Conservation (phyloP, 371 early-diverging fungal species). For the Zychaea mexicana region DNA sequence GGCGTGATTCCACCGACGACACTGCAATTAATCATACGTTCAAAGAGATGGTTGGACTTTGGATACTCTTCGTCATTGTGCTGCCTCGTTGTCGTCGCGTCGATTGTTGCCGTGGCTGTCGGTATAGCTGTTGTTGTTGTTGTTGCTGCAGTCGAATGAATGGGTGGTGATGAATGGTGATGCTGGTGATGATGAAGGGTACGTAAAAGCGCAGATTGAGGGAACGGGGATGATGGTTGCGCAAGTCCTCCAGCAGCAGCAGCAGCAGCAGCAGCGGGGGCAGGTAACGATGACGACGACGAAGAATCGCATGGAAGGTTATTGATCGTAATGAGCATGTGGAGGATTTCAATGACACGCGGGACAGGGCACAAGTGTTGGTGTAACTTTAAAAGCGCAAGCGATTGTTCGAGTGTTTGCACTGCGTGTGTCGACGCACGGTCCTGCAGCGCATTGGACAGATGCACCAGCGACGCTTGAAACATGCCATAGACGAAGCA, state of each 20-base stretch:
- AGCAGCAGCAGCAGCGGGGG: neutral
- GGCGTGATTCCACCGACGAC: conserved; percentile 50
- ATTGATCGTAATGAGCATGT: conserved; percentile 33
- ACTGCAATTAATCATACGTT: conserved; percentile 47
- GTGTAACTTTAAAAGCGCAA: conserved; percentile 29
- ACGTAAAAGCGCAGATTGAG: neutral
- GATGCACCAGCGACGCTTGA: conserved; percentile 38
- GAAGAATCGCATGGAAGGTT: conserved; percentile 11
- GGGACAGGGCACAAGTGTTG: conserved; percentile 29
- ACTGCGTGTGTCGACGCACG: conserved; percentile 15
- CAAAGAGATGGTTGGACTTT: conserved; percentile 33
- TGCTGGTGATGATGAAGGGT: conserved; percentile 4
- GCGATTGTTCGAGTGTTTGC: conserved; percentile 22
- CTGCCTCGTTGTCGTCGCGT: neutral
- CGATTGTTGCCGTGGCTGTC: neutral
- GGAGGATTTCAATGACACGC: conserved; percentile 37
- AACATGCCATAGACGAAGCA: conserved; percentile 54
- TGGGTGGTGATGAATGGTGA: conserved; percentile 2
- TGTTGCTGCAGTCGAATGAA: neutral
- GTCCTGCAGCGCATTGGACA: conserved; percentile 35
- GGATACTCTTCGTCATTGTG: conserved; percentile 17
- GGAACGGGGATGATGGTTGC: neutral
- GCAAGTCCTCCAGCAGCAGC: neutral
- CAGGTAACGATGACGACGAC: neutral
- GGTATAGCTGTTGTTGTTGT: neutral